These are phyloP conservation scores for Chaetoceros tenuissimus DNA, from an alignment of 108 stramenopile genomes.

Conservation along the genomic window DNA sequence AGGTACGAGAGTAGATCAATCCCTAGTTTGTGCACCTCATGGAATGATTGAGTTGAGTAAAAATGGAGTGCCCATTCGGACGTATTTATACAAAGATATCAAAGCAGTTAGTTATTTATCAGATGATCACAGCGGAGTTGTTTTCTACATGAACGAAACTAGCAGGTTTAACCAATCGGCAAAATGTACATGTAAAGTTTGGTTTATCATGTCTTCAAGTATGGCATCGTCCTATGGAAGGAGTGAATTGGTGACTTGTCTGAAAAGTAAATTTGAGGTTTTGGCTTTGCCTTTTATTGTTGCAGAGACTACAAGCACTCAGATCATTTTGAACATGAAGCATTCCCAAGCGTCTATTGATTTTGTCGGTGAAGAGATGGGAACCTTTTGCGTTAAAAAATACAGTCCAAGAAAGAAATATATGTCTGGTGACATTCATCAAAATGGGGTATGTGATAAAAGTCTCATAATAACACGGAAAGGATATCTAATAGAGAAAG, in stretches of 20 bases:
- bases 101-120: conserved; percentile 25
- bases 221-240: conserved; percentile 12
- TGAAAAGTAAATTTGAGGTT: conserved; percentile 8
- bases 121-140: conserved; percentile 35
- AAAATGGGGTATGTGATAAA: conserved; percentile 14
- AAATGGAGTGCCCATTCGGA: conserved; percentile 20
- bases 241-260: conserved; percentile 21
- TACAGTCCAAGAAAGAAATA: neutral
- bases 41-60: conserved; percentile 35
- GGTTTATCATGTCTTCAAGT: conserved; percentile 10
- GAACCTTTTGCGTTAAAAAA: neutral
- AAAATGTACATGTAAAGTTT: neutral
- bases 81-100: conserved; percentile 37
- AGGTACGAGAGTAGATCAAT: conserved; percentile 19
- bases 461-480: conserved; percentile 34
- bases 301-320: neutral
- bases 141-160: conserved; percentile 18
- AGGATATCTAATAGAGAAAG: conserved; percentile 39
- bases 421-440: neutral
- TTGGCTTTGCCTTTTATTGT: neutral
- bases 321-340: neutral
- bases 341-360: neutral
- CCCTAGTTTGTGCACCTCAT: conserved; percentile 31
- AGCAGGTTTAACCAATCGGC: neutral
- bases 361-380: neutral